A percentile compares a stretch with the other conserved stretches of the same genome.
These are phyloP conservation scores for Neurospora sp. DNA, from an alignment of 495 filamentous ascomycete species.

Conservation along the genomic window DNA sequence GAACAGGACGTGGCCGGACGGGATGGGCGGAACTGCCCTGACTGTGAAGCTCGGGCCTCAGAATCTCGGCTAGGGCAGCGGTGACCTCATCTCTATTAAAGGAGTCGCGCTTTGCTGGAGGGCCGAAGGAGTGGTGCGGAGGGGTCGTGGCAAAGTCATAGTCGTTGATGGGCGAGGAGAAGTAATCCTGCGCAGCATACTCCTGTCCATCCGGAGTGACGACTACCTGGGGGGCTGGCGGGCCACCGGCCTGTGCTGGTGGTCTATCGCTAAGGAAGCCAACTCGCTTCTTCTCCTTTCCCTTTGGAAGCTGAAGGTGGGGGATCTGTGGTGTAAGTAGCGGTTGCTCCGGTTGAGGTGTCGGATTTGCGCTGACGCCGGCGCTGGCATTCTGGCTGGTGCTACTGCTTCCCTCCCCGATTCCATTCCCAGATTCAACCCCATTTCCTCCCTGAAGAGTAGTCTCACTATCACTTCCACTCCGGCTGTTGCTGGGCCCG, in stretches of 20 bases:
- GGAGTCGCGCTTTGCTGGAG: slow-evolving; percentile 8
- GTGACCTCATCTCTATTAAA: slow-evolving; percentile 17
- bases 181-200: slow-evolving; percentile 10
- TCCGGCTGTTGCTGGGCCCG: not conserved
- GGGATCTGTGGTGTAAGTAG: not conserved
- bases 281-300: slow-evolving; percentile 24
- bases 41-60: slow-evolving; percentile 7
- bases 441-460: not conserved
- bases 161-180: slow-evolving; percentile 11
- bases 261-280: slow-evolving; percentile 13
- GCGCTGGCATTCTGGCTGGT: not conserved
- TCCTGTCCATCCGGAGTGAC: slow-evolving; percentile 7
- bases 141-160: slow-evolving; percentile 4
- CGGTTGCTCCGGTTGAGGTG: not conserved
- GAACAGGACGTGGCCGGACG: slow-evolving; percentile 18
- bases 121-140: not conserved
- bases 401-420: not conserved
- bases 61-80: slow-evolving; percentile 13
- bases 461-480: not conserved
- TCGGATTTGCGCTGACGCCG: not conserved
- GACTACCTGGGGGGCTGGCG: not conserved
- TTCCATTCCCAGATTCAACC: not conserved
- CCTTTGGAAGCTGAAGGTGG: slow-evolving; percentile 5
- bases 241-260: not conserved
- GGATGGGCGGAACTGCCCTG: slow-evolving; percentile 5